Conservation (phyloP, 1,139 yeast species). For the Scheffersomyces cryptocercus region DNA sequence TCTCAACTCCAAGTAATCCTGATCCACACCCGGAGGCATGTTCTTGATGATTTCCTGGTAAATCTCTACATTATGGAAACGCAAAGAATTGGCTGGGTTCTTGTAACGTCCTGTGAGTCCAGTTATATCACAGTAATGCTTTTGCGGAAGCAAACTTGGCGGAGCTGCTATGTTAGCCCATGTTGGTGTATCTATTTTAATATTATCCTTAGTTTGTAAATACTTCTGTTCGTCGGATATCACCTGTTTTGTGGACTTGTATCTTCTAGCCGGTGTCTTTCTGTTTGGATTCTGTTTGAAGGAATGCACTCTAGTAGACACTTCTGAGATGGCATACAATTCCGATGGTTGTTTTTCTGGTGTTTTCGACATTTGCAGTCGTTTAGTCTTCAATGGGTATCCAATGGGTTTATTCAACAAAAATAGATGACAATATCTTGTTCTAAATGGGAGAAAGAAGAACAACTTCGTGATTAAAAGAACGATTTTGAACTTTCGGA, state of each 20-base stretch:
- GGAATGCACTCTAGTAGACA: constrained; percentile 43
- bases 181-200: constrained; percentile 53
- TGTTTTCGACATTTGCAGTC: constrained; percentile 5
- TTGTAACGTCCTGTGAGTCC: constrained; percentile 81
- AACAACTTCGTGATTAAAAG: no score
- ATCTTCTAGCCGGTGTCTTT: constrained; percentile 57
- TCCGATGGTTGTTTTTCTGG: constrained; percentile 15
- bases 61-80: constrained; percentile 84
- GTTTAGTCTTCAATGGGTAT: no score
- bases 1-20: constrained; percentile 83
- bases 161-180: constrained; percentile 76
- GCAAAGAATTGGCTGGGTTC: constrained; percentile 71
- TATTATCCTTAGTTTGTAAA: constrained; percentile 40
- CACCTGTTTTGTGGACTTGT: constrained; percentile 76
- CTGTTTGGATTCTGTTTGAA: constrained; percentile 59
- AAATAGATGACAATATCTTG: no score
- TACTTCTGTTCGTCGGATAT: constrained; percentile 76
- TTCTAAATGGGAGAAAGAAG: no score
- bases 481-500: no score
- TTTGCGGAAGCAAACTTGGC: constrained; percentile 79
- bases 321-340: constrained; percentile 38
- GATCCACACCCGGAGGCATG: constrained; percentile 91
- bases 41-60: constrained; percentile 74
- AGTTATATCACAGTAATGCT: constrained; percentile 91
- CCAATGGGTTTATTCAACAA: no score